These are phyloP conservation scores for Cryoendolithus antarcticus DNA, from an alignment of 2,329 filamentous ascomycete species.

Conservation along the genomic window DNA sequence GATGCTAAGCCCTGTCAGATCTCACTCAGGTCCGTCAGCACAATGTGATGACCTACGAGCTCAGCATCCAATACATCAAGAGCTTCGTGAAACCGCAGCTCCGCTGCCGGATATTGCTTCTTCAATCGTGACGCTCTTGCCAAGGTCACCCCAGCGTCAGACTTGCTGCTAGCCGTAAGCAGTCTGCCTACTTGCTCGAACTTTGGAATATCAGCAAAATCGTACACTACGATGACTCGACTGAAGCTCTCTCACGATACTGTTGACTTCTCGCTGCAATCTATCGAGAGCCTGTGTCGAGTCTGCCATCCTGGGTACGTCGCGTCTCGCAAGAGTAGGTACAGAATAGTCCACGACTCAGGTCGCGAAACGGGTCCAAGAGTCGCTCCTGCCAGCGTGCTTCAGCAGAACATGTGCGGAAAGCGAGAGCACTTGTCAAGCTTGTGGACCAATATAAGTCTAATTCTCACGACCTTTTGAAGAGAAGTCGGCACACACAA, in stretches of 20 bases:
- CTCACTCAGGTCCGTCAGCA: neutral
- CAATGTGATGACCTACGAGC: slow-evolving; percentile 22
- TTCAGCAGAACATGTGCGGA: too few relatives aligned
- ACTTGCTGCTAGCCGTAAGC: slow-evolving; percentile 28
- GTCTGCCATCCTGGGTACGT: too few relatives aligned
- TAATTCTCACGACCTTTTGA: too few relatives aligned
- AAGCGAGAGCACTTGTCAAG: too few relatives aligned
- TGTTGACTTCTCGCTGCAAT: slow-evolving; percentile 36
- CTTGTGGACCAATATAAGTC: too few relatives aligned
- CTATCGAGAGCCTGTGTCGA: slow-evolving; percentile 25
- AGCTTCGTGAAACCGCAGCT: slow-evolving; percentile 35
- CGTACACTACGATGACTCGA: too few relatives aligned
- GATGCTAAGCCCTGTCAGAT: slow-evolving; percentile 12
- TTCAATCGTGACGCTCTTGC: slow-evolving; percentile 24
- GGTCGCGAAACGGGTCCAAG: too few relatives aligned
- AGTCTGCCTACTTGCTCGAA: slow-evolving; percentile 33
- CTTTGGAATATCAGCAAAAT: slow-evolving; percentile 12
- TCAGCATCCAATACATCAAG: slow-evolving; percentile 40
- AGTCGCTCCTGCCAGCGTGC: too few relatives aligned
- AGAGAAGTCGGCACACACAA: too few relatives aligned
- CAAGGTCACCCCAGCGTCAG: slow-evolving; percentile 14
- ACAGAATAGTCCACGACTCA: too few relatives aligned
- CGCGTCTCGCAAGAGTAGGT: too few relatives aligned
- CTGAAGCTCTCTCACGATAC: slow-evolving; percentile 26
- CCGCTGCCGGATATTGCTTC: slow-evolving; percentile 27